phyloP scores from a whole-genome alignment of 2,329 filamentous ascomycete genomes.

The Penicillium decumbens region DNA sequence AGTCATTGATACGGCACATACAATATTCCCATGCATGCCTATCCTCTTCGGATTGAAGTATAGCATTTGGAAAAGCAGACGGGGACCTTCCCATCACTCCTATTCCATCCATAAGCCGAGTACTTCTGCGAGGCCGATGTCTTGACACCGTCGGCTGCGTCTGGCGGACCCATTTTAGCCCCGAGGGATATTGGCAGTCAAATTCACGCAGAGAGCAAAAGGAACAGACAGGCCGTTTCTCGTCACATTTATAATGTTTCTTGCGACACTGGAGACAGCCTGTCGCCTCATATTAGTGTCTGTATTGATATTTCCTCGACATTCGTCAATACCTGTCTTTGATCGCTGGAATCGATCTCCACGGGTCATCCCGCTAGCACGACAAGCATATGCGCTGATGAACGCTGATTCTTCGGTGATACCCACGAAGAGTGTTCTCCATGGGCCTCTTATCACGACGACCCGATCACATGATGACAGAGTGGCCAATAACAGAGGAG shows the following conservation, averaged over 20 bases:
- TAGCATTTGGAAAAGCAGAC: conserved; percentile 2
- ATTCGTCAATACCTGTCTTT: conserved; percentile 14
- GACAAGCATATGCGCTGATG: background rate
- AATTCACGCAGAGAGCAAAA: conserved; percentile 10
- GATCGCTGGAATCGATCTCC: conserved; percentile 17
- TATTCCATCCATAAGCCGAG: background rate
- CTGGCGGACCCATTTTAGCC: conserved; percentile 18
- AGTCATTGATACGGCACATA: conserved; percentile 2
- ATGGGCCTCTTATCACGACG: conserved; percentile 12
- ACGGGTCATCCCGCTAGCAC: conserved; percentile 10
- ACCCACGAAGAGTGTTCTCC: background rate
- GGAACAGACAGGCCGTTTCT: conserved; percentile 14
- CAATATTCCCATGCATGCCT: conserved; percentile 23
- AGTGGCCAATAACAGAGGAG: background rate
- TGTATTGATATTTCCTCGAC: background rate
- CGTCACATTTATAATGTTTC: conserved; percentile 24
- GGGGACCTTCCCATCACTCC: conserved; percentile 1
- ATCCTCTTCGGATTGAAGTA: conserved; percentile 17
- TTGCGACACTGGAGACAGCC: conserved; percentile 22
- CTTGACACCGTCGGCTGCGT: conserved; percentile 12
- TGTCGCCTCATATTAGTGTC: conserved; percentile 3
- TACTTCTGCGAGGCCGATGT: conserved; percentile 14
- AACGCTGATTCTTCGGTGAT: background rate
- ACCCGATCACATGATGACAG: conserved; percentile 16
- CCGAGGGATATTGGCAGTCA: conserved; percentile 17